phyloP scores from a whole-genome alignment of 208 protist species.

The Trypanosoma scelopori region DNA sequence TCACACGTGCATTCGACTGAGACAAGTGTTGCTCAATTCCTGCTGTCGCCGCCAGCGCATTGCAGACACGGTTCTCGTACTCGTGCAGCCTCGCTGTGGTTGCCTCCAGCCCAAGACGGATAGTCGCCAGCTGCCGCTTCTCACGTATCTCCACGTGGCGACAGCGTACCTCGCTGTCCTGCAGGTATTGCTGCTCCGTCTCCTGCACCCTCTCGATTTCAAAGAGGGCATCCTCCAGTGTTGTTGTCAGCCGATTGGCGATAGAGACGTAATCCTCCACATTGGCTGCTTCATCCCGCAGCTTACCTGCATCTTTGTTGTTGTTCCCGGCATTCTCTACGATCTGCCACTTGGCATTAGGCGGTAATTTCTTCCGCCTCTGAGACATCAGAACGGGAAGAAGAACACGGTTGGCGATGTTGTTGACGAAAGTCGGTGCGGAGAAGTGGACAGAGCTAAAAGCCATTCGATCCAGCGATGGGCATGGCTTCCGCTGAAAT shows the following conservation, averaged over 20 bases:
- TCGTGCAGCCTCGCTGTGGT: slow-evolving; percentile 69
- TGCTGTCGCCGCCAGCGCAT: slow-evolving; percentile 77
- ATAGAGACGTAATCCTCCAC: slow-evolving; percentile 35
- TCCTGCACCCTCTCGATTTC: slow-evolving; percentile 58
- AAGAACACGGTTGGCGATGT: slow-evolving; percentile 59
- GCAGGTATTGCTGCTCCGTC: slow-evolving; percentile 44
- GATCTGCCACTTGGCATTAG: slow-evolving; percentile 21
- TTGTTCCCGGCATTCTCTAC: slow-evolving; percentile 30
- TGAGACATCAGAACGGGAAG: slow-evolving; percentile 36
- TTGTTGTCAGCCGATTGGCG: slow-evolving; percentile 43
- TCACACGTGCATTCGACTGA: slow-evolving; percentile 80
- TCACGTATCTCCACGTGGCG: slow-evolving; percentile 72
- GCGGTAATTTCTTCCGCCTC: background rate
- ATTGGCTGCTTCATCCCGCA: slow-evolving; percentile 2
- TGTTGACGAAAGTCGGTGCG: slow-evolving; percentile 71
- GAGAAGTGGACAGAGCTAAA: slow-evolving; percentile 74
- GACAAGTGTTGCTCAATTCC: slow-evolving; percentile 87
- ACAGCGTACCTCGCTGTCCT: slow-evolving; percentile 59
- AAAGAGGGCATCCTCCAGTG: slow-evolving; percentile 45
- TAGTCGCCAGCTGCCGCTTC: slow-evolving; percentile 64
- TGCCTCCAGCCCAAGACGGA: slow-evolving; percentile 79
- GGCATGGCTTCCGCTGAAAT: background rate
- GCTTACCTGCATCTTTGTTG: background rate
- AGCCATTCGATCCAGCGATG: slow-evolving; percentile 46
- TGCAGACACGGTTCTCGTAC: slow-evolving; percentile 82